Evolutionary conservation across 306 rosid species (phyloP).

Genomic region (Prosopis cineraria): DNA sequence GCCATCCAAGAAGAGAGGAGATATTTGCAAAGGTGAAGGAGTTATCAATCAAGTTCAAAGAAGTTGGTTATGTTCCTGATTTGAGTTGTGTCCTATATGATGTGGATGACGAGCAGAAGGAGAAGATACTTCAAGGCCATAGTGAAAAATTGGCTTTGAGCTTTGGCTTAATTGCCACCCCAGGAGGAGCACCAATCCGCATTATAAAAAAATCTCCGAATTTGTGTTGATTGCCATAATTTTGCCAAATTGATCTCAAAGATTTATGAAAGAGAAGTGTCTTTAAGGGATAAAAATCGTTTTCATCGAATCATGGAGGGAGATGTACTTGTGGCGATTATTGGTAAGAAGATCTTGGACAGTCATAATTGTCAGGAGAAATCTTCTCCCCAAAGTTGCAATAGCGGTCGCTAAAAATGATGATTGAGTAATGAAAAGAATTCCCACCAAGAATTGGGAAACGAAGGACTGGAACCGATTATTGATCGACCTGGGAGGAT

Average conservation of each 20-base stretch:
- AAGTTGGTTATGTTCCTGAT: conserved; percentile 71
- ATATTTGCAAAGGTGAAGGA: conserved; percentile 65
- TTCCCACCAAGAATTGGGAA: not conserved
- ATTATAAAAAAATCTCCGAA: conserved; percentile 83
- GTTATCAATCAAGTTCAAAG: conserved; percentile 60
- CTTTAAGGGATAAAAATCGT: conserved; percentile 31
- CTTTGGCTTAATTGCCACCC: conserved; percentile 68
- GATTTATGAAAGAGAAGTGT: conserved; percentile 63
- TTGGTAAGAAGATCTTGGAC: not conserved
- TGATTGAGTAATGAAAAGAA: not conserved
- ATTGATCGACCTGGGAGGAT: not conserved
- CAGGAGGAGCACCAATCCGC: conserved; percentile 56
- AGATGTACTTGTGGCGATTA: conserved; percentile 69
- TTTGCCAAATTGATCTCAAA: conserved; percentile 76
- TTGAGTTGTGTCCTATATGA: conserved; percentile 80
- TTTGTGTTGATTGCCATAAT: conserved; percentile 92
- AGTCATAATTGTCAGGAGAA: not conserved
- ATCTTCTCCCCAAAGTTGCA: not conserved
- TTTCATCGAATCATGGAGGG: conserved; percentile 69
- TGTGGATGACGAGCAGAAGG: conserved; percentile 93
- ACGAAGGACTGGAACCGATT: not conserved
- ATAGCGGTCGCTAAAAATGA: not conserved
- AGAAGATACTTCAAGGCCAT: conserved; percentile 72
- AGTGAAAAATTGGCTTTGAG: conserved; percentile 82
- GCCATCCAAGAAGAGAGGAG: conserved; percentile 89